These are phyloP conservation scores for Hibiscus syriacus DNA, from an alignment of 345 rosid species.

Conservation along the genomic window DNA sequence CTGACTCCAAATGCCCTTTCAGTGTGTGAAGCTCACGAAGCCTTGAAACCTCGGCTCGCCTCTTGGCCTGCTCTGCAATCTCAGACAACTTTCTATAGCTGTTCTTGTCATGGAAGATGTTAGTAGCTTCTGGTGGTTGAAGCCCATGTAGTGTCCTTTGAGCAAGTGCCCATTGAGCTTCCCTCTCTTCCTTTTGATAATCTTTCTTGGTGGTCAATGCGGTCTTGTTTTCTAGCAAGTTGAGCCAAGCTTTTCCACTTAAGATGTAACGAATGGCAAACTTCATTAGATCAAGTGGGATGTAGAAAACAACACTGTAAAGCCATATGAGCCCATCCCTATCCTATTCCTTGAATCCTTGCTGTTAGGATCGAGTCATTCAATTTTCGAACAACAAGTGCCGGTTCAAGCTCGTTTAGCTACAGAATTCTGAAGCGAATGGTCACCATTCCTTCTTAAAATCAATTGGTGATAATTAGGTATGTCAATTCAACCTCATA, in stretches of 20 bases:
- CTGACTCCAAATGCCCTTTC: no score
- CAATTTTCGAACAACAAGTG: no score
- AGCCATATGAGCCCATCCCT: conserved; percentile 99
- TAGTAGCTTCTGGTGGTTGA: conserved; percentile 46
- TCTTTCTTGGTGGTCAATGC: conserved; percentile 89
- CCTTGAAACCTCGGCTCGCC: conserved; percentile 88
- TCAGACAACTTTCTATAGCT: conserved; percentile 67
- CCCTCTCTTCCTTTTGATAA: conserved; percentile 61
- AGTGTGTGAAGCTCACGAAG: no score
- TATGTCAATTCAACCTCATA: no score
- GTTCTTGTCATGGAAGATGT: conserved; percentile 43
- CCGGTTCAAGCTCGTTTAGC: no score
- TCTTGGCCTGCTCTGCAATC: conserved; percentile 87
- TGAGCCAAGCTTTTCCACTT: conserved; percentile 78
- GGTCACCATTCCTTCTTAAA: no score
- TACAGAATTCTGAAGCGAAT: no score
- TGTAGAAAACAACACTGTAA: no score
- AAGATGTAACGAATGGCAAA: no score
- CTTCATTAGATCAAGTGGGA: no score
- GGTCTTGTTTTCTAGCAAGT: conserved; percentile 72
- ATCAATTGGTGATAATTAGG: no score
- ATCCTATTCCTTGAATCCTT: conserved; percentile 67
- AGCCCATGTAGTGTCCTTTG: conserved; percentile 84
- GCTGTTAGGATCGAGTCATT: no score
- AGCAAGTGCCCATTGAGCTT: conserved; percentile 81